phyloP scores from a whole-genome alignment of 805 yeast genomes.

The Candida easanensis region DNA sequence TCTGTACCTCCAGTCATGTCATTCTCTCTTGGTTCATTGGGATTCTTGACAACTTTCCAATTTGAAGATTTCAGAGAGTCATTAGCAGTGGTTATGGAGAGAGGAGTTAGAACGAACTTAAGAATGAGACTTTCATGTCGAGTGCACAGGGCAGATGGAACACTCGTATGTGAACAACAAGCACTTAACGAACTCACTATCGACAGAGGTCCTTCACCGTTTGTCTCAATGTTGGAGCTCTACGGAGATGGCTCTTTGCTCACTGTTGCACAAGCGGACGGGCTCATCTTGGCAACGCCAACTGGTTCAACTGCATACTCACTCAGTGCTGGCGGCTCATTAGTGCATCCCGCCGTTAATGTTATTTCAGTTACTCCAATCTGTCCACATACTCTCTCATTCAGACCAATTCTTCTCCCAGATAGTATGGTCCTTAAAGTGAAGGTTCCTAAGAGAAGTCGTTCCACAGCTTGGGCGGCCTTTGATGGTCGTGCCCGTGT shows the following conservation, averaged over 20 bases:
- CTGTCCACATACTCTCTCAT: slow-evolving; percentile 92
- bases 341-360: slow-evolving; percentile 91
- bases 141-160: slow-evolving; percentile 45
- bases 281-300: slow-evolving; percentile 88
- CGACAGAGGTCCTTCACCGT: slow-evolving; percentile 93
- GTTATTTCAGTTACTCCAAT: slow-evolving; percentile 93
- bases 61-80: slow-evolving; percentile 68
- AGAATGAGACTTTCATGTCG: slow-evolving; percentile 88
- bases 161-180: slow-evolving; percentile 55
- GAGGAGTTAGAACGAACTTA: slow-evolving; percentile 74
- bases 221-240: slow-evolving; percentile 82
- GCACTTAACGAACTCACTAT: slow-evolving; percentile 87
- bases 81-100: slow-evolving; percentile 54
- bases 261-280: slow-evolving; percentile 93
- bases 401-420: slow-evolving; percentile 88
- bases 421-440: slow-evolving; percentile 87
- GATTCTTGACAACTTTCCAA: slow-evolving; percentile 84
- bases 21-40: slow-evolving; percentile 86
- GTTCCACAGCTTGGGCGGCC: slow-evolving; percentile 95
- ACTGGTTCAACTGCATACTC: slow-evolving; percentile 97
- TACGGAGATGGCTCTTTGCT: slow-evolving; percentile 83
- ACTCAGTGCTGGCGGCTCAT: slow-evolving; percentile 90
- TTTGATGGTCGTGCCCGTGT: slow-evolving; percentile 91
- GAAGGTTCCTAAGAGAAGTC: slow-evolving; percentile 74
- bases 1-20: slow-evolving; percentile 90